Evolutionary conservation across 345 rosid genomes (phyloP).

Genomic region (Populus euphratica): DNA sequence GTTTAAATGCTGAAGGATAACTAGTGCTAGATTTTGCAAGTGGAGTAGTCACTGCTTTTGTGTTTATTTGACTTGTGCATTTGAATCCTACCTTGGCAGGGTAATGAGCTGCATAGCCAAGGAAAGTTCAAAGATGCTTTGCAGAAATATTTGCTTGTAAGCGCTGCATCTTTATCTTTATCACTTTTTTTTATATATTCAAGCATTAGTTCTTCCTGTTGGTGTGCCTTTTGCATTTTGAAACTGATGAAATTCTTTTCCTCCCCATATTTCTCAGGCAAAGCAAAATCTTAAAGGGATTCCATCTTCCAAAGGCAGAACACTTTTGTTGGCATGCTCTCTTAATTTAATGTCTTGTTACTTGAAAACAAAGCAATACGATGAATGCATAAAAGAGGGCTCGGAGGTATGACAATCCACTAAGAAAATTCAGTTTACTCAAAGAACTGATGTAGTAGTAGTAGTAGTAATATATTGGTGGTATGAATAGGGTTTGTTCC

Average conservation of each 20-base stretch:
- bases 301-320: constrained; percentile 53
- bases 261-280: constrained; percentile 50
- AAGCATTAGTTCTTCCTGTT: neutral
- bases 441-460: neutral
- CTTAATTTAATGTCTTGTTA: constrained; percentile 97
- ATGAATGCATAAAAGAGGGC: constrained; percentile 78
- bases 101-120: constrained; percentile 78
- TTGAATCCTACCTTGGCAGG: constrained; percentile 43
- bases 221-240: neutral
- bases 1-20: neutral
- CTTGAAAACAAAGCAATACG: constrained; percentile 64
- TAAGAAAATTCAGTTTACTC: neutral
- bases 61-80: neutral
- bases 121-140: constrained; percentile 68
- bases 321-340: constrained; percentile 74
- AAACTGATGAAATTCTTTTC: constrained; percentile 6
- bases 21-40: neutral
- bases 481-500: neutral
- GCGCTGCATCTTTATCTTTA: constrained; percentile 18
- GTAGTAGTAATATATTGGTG: neutral
- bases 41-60: neutral
- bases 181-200: neutral
- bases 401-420: constrained; percentile 56
- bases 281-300: constrained; percentile 72
- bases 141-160: constrained; percentile 81